Evolutionary conservation across 805 yeast species (phyloP).

Genomic region (Starmerella potacharoeniae): DNA sequence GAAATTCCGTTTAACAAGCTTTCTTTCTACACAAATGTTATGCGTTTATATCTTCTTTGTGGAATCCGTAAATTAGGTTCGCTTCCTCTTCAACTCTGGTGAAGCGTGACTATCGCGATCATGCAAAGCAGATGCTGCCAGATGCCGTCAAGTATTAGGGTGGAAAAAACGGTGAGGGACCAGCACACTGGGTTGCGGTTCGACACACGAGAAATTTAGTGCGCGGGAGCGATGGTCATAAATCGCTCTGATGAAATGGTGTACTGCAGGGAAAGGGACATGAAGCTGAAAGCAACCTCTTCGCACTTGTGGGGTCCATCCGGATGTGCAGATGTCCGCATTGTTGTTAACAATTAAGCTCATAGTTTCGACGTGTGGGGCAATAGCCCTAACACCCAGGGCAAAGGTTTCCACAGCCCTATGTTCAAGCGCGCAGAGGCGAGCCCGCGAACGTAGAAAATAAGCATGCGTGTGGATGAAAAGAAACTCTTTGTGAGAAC

Average conservation of each 20-base stretch:
- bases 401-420: not conserved
- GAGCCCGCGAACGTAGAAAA: not conserved
- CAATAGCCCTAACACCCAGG: not conserved
- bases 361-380: not conserved
- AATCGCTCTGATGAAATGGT: too few relatives aligned
- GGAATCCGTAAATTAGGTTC: not conserved
- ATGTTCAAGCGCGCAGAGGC: not conserved
- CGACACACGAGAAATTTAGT: too few relatives aligned
- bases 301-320: too few relatives aligned
- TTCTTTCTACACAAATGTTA: too few relatives aligned
- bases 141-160: not conserved
- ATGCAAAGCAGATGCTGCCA: constrained; percentile 1
- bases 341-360: too few relatives aligned
- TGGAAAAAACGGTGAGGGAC: too few relatives aligned
- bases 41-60: not conserved
- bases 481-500: not conserved
- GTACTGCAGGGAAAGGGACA: too few relatives aligned
- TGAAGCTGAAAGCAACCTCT: too few relatives aligned
- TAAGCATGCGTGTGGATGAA: not conserved
- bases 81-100: not conserved
- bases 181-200: too few relatives aligned
- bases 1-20: not conserved
- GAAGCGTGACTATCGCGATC: not conserved
- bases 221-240: too few relatives aligned
- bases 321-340: too few relatives aligned